phyloP scores from a whole-genome alignment of 192 early-diverging fungal genomes.

The Pilaira anomala region DNA sequence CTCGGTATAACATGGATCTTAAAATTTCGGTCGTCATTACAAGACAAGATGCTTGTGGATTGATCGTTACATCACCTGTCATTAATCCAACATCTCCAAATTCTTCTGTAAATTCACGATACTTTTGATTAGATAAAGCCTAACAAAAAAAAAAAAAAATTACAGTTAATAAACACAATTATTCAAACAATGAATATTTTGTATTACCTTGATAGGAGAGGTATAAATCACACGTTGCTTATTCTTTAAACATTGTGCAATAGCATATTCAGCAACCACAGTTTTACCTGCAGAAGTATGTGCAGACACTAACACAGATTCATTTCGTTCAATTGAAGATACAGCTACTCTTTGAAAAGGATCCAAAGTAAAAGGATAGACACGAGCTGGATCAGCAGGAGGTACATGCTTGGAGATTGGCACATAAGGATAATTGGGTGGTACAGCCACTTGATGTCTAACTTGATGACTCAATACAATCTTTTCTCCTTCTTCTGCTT shows the following conservation, averaged over 20 bases:
- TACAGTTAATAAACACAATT: background rate
- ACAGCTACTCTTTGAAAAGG: slow-evolving; percentile 92
- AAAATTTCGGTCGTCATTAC: slow-evolving; percentile 99
- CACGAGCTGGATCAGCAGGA: slow-evolving; percentile 75
- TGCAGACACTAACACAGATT: slow-evolving; percentile 93
- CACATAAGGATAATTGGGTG: slow-evolving; percentile 79
- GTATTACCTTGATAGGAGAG: slow-evolving; percentile 88
- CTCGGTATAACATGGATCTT: slow-evolving; percentile 94
- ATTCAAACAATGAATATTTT: background rate
- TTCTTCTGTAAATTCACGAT: slow-evolving; percentile 88
- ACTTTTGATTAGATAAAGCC: slow-evolving; percentile 98
- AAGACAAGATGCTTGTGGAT: slow-evolving; percentile 84
- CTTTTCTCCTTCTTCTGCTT: slow-evolving; percentile 42
- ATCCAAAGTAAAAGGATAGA: slow-evolving; percentile 90
- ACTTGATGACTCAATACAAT: slow-evolving; percentile 54
- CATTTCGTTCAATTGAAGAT: slow-evolving; percentile 83
- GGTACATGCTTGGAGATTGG: slow-evolving; percentile 85
- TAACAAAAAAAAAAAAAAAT: slow-evolving; percentile 21
- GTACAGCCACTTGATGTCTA: slow-evolving; percentile 92
- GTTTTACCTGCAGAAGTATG: slow-evolving; percentile 99
- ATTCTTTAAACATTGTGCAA: slow-evolving; percentile 88
- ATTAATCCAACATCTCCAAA: slow-evolving; percentile 98
- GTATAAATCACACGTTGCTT: slow-evolving; percentile 98
- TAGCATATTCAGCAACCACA: slow-evolving; percentile 97
- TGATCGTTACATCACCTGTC: slow-evolving; percentile 98